Evolutionary conservation across 257 asterid species (phyloP).

Genomic region (Paulownia fortunei): DNA sequence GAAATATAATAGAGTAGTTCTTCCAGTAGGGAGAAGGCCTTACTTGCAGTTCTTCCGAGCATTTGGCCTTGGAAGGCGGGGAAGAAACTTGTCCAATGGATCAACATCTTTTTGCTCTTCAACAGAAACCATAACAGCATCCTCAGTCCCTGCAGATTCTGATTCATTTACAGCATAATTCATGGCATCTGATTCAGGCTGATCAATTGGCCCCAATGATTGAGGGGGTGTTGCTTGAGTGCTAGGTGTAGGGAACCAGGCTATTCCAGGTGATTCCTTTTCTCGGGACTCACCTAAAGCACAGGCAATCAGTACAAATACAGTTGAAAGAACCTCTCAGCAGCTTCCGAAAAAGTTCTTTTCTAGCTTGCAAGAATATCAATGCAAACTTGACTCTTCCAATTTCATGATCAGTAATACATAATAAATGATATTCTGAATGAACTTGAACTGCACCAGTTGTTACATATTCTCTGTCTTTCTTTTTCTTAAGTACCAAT

Average conservation of each 20-base stretch:
- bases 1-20: background rate
- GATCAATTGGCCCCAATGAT: slow-evolving; percentile 50
- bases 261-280: slow-evolving; percentile 51
- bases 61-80: slow-evolving; percentile 76
- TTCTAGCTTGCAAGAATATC: background rate
- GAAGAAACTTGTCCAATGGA: slow-evolving; percentile 70
- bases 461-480: background rate
- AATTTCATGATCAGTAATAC: background rate
- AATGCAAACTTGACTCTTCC: background rate
- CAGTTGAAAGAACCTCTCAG: slow-evolving; percentile 5
- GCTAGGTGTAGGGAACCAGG: slow-evolving; percentile 49
- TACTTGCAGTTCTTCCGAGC: slow-evolving; percentile 93
- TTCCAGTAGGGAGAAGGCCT: slow-evolving; percentile 32
- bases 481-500: background rate
- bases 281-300: slow-evolving; percentile 68
- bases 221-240: slow-evolving; percentile 62
- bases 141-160: slow-evolving; percentile 57
- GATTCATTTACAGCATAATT: slow-evolving; percentile 42
- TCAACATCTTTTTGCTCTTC: slow-evolving; percentile 65
- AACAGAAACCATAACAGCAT: slow-evolving; percentile 50
- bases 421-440: background rate
- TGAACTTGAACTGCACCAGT: background rate
- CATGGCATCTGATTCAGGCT: slow-evolving; percentile 45
- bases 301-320: slow-evolving; percentile 22
- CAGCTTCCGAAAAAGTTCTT: background rate